A percentile compares a stretch with the other conserved stretches of the same genome.
Conservation (phyloP, 116 monocot species). For the Zostera marina region DNA sequence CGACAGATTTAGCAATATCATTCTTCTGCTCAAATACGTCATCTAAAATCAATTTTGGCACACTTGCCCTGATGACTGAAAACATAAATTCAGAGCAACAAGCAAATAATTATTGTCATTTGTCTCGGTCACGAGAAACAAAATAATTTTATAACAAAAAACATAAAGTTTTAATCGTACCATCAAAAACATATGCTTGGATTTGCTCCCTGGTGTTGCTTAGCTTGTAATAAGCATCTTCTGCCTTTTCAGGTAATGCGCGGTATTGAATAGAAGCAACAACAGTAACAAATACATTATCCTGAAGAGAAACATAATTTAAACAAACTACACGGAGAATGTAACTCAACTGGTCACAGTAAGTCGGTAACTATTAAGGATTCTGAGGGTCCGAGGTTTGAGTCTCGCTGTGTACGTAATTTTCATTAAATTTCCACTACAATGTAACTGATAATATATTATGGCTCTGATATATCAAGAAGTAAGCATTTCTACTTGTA, state of each 20-base stretch:
- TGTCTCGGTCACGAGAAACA: not conserved
- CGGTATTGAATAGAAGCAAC: slow-evolving; percentile 63
- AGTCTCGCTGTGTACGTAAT: no score
- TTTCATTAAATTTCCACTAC: no score
- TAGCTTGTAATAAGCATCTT: slow-evolving; percentile 43
- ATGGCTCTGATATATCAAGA: no score
- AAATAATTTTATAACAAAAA: not conserved
- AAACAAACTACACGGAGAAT: not conserved
- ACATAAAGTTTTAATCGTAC: slow-evolving; percentile 6
- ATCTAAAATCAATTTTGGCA: slow-evolving; percentile 61
- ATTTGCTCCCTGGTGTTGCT: slow-evolving; percentile 53
- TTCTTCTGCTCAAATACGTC: slow-evolving; percentile 78
- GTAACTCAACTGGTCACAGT: not conserved
- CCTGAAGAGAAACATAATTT: slow-evolving; percentile 14
- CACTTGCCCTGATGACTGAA: slow-evolving; percentile 58
- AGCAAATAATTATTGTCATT: not conserved
- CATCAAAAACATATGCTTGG: slow-evolving; percentile 61
- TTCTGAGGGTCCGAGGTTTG: no score
- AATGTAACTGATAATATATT: not conserved
- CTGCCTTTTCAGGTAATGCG: slow-evolving; percentile 32
- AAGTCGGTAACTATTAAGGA: no score
- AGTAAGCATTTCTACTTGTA: not conserved
- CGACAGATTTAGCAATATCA: slow-evolving; percentile 50
- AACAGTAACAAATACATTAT: slow-evolving; percentile 59
- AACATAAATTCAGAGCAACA: not conserved